phyloP scores from a whole-genome alignment of 2,329 filamentous ascomycete species.

The Alternaria ventricosa region DNA sequence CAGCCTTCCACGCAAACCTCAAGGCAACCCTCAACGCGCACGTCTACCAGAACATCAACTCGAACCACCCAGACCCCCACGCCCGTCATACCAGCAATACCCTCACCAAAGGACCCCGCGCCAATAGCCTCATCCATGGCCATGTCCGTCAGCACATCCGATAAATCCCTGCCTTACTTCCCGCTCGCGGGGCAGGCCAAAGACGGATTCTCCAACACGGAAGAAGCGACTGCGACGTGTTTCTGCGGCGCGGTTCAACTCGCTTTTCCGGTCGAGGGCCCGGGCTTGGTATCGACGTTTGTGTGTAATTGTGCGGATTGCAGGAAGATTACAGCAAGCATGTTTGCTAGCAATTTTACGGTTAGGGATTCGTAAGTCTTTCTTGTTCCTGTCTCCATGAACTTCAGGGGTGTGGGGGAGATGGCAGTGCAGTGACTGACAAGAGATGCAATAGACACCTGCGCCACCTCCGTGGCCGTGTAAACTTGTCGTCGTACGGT shows the following conservation, averaged over 20 bases:
- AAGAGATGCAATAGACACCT: constrained; percentile 32
- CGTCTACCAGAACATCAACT: background rate
- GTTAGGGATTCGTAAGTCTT: constrained; percentile 50
- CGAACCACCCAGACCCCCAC: background rate
- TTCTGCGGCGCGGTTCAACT: constrained; percentile 40
- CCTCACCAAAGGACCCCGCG: background rate
- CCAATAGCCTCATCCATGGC: background rate
- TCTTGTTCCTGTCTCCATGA: too few species aligned
- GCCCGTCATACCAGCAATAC: background rate
- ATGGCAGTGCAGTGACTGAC: background rate
- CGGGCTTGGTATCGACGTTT: constrained; percentile 59
- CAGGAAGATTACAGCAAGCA: constrained; percentile 66
- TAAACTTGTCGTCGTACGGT: constrained; percentile 55
- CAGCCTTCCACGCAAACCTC: background rate
- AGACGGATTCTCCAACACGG: constrained; percentile 29
- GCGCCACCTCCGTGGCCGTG: constrained; percentile 58
- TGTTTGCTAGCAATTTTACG: constrained; percentile 65
- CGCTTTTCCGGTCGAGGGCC: constrained; percentile 50
- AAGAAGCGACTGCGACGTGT: constrained; percentile 38
- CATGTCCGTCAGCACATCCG: constrained; percentile 1
- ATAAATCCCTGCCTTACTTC: constrained; percentile 19
- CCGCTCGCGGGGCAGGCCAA: constrained; percentile 21
- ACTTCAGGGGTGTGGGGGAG: too few species aligned
- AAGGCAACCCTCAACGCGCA: background rate
- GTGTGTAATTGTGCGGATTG: constrained; percentile 68